Conservation (phyloP, 305 asterid genomes). For the Fraxinus ornus region DNA sequence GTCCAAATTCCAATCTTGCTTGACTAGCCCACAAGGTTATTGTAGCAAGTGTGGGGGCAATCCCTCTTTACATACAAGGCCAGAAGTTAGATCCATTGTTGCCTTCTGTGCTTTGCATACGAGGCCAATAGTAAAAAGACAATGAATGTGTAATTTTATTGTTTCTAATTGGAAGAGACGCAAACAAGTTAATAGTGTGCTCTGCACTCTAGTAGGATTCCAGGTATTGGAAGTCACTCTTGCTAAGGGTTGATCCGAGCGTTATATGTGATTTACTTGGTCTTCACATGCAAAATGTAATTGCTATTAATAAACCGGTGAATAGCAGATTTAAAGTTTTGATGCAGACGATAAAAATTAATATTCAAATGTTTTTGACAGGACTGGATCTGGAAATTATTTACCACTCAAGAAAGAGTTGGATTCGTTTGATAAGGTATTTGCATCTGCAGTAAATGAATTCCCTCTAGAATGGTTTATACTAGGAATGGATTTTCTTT, state of each 20-base stretch:
- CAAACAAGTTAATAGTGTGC: slow-evolving; percentile 19
- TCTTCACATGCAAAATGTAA: slow-evolving; percentile 9
- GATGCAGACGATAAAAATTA: slow-evolving; percentile 26
- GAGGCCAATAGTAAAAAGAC: neutral
- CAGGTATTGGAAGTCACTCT: slow-evolving; percentile 17
- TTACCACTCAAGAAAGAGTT: slow-evolving; percentile 52
- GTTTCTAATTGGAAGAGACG: slow-evolving; percentile 14
- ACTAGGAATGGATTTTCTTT: slow-evolving; percentile 8
- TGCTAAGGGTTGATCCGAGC: slow-evolving; percentile 11
- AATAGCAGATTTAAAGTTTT: slow-evolving; percentile 20
- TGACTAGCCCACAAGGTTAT: neutral
- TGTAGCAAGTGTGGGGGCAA: neutral
- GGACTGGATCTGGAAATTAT: slow-evolving; percentile 38
- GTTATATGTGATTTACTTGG: slow-evolving; percentile 17
- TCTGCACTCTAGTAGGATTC: slow-evolving; percentile 11
- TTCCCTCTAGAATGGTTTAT: slow-evolving; percentile 10
- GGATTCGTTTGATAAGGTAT: slow-evolving; percentile 90
- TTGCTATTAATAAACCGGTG: slow-evolving; percentile 15
- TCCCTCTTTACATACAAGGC: neutral
- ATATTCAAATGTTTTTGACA: slow-evolving; percentile 41
- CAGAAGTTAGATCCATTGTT: neutral
- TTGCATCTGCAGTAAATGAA: slow-evolving; percentile 19
- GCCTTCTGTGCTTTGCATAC: neutral
- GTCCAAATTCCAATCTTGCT: neutral
- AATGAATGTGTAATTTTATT: neutral